phyloP scores from a whole-genome alignment of 805 yeast genomes.

The Ogataea ramenticola region DNA sequence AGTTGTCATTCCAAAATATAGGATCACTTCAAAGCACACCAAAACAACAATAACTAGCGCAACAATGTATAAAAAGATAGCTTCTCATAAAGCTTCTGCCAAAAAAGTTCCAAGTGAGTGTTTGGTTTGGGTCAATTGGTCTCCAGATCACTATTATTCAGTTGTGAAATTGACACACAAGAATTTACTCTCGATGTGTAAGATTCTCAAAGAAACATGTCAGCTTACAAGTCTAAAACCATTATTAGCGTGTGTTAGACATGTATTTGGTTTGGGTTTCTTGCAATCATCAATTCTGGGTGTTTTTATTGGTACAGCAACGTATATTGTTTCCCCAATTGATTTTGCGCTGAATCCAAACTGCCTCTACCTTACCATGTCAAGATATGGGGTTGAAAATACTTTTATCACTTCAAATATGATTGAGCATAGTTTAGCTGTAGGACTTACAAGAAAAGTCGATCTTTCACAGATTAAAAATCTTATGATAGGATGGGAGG shows the following conservation, averaged over 20 bases:
- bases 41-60: constrained; percentile 25
- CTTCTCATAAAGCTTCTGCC: constrained; percentile 17
- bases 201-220: constrained; percentile 87
- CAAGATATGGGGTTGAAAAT: constrained; percentile 78
- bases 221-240: constrained; percentile 68
- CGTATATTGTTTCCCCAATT: constrained; percentile 70
- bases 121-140: constrained; percentile 60
- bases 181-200: constrained; percentile 69
- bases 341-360: constrained; percentile 72
- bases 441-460: constrained; percentile 40
- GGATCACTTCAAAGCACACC: constrained; percentile 59
- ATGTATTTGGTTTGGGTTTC: constrained; percentile 81
- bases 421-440: constrained; percentile 65
- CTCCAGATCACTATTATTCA: constrained; percentile 62
- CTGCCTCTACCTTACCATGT: constrained; percentile 59
- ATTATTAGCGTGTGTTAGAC: constrained; percentile 79
- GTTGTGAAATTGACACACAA: constrained; percentile 54
- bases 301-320: constrained; percentile 77
- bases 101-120: constrained; percentile 32
- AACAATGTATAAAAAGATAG: constrained; percentile 36
- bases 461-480: constrained; percentile 62
- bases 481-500: constrained; percentile 73
- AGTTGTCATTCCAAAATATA: constrained; percentile 40
- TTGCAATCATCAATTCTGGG: constrained; percentile 81
- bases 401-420: constrained; percentile 78